These are phyloP conservation scores for Elaeis oleifera DNA, from an alignment of 202 grass and related monocot genomes.

Conservation along the genomic window DNA sequence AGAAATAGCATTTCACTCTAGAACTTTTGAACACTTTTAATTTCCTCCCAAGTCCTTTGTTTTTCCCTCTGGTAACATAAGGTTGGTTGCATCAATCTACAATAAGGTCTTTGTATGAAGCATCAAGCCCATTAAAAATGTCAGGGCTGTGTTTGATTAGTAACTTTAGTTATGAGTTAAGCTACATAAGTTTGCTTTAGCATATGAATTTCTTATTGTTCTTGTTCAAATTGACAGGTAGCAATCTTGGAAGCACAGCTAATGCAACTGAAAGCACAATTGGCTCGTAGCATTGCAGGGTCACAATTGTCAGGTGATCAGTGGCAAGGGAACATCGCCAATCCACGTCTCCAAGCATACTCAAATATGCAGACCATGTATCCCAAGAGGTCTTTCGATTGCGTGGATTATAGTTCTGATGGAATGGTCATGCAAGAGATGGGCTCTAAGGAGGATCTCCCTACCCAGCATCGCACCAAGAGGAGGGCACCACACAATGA, in stretches of 20 bases:
- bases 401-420: constrained; percentile 14
- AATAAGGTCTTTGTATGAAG: too few relatives aligned
- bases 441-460: constrained; percentile 36
- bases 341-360: constrained; percentile 18
- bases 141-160: too few relatives aligned
- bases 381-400: constrained; percentile 28
- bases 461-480: constrained; percentile 47
- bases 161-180: too few relatives aligned
- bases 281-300: constrained; percentile 41
- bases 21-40: too few relatives aligned
- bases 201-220: constrained; percentile 4
- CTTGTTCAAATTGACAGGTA: constrained; percentile 33
- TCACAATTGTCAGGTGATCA: constrained; percentile 25
- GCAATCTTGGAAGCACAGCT: constrained; percentile 79
- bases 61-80: too few relatives aligned
- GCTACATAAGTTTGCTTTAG: too few relatives aligned
- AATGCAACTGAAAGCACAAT: constrained; percentile 67
- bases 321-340: constrained; percentile 43
- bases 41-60: too few relatives aligned
- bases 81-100: too few relatives aligned
- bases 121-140: too few relatives aligned
- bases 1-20: too few relatives aligned
- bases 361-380: constrained; percentile 14
- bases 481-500: constrained; percentile 29
- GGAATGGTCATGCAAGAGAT: constrained; percentile 35